Conservation (phyloP, 1,139 yeast genomes). For the Nakaseomyces delphensis region DNA sequence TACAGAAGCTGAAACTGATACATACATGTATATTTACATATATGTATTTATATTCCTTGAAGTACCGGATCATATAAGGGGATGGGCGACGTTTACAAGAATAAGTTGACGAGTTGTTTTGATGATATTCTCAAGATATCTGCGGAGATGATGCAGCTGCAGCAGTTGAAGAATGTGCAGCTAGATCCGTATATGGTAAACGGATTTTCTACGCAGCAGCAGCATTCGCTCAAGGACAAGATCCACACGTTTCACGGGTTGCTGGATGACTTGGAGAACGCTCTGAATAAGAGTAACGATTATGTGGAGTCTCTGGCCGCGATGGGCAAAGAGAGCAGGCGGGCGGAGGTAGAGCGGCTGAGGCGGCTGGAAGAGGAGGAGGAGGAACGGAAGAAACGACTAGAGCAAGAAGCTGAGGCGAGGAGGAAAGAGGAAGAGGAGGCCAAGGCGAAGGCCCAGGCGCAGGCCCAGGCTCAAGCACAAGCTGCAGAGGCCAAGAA, state of each 20-base stretch:
- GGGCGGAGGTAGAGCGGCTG: conserved; percentile 22
- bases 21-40: too few species aligned
- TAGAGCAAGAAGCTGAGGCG: conserved; percentile 16
- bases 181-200: conserved; percentile 22
- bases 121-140: conserved; percentile 29
- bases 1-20: too few species aligned
- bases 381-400: conserved; percentile 16
- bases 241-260: conserved; percentile 28
- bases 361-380: conserved; percentile 18
- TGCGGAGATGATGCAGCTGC: conserved; percentile 30
- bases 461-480: conserved; percentile 13
- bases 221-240: conserved; percentile 23
- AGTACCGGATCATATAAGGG: too few species aligned
- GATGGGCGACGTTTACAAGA: conserved; percentile 36
- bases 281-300: conserved; percentile 31
- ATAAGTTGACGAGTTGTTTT: conserved; percentile 28
- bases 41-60: too few species aligned
- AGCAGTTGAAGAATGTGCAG: conserved; percentile 31
- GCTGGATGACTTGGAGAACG: conserved; percentile 33
- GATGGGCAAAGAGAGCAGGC: conserved; percentile 20
- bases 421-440: conserved; percentile 17
- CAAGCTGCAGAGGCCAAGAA: conserved; percentile 17
- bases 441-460: conserved; percentile 9
- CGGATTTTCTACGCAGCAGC: conserved; percentile 25
- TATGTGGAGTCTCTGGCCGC: conserved; percentile 29